A percentile compares a stretch with the other conserved stretches of the same genome.
Conservation (phyloP, 2,329 filamentous ascomycete genomes). For the Aspergillus udagawae region DNA sequence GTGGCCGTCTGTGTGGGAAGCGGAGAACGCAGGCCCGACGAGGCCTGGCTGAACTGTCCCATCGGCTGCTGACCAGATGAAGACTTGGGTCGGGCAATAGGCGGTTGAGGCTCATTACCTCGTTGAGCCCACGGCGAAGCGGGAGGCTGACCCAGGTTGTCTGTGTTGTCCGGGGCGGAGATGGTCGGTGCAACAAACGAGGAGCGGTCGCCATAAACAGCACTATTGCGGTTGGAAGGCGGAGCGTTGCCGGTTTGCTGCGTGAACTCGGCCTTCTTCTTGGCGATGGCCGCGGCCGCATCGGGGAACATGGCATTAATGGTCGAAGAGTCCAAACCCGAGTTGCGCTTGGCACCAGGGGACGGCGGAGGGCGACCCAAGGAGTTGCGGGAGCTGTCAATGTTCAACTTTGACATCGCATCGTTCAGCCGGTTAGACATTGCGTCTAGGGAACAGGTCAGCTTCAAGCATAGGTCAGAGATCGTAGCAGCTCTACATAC, state of each 20-base stretch:
- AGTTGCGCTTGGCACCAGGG: conserved; percentile 81
- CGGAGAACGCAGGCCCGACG: conserved; percentile 75
- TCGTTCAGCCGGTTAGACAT: conserved; percentile 96
- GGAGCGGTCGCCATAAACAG: conserved; percentile 69
- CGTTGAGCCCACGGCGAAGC: conserved; percentile 74
- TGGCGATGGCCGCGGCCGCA: conserved; percentile 95
- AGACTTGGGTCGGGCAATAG: conserved; percentile 67
- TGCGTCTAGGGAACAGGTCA: conserved; percentile 59
- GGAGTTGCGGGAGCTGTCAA: conserved; percentile 82
- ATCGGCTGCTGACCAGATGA: conserved; percentile 73
- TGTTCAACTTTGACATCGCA: conserved; percentile 91
- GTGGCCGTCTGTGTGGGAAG: conserved; percentile 81
- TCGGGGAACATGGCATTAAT: conserved; percentile 99
- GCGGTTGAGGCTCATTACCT: conserved; percentile 47
- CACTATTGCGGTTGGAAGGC: conserved; percentile 88
- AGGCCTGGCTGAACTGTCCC: conserved; percentile 90
- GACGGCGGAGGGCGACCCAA: conserved; percentile 75
- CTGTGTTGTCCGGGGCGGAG: conserved; percentile 61
- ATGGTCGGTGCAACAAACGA: conserved; percentile 74
- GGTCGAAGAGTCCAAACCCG: conserved; percentile 84
- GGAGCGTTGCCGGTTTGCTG: conserved; percentile 89
- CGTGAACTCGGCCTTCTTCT: conserved; percentile 95
- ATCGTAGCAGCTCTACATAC: conserved; percentile 46
- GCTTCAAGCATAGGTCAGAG: conserved; percentile 10
- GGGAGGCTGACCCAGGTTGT: conserved; percentile 61